phyloP scores from a whole-genome alignment of 768 basidiomycete genomes.

The Chalciporus sphaerocephalus region DNA sequence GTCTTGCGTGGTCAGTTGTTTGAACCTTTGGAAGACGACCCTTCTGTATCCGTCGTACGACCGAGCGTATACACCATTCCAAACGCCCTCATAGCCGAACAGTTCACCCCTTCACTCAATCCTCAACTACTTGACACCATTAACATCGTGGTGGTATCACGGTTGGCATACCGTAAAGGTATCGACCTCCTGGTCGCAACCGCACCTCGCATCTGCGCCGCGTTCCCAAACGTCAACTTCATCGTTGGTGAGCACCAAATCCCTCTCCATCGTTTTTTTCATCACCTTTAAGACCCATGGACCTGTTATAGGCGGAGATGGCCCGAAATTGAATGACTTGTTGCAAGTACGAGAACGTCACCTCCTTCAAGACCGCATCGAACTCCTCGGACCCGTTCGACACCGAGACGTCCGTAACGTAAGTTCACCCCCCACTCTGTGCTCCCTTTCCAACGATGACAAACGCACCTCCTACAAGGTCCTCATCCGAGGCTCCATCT shows the following conservation, averaged over 20 bases:
- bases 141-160: slow-evolving; percentile 85
- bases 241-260: slow-evolving; percentile 58
- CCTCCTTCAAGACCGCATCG: slow-evolving; percentile 86
- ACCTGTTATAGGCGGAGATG: slow-evolving; percentile 83
- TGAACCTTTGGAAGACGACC: slow-evolving; percentile 43
- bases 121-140: slow-evolving; percentile 52
- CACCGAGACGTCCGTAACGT: slow-evolving; percentile 83
- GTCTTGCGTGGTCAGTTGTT: slow-evolving; percentile 81
- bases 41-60: slow-evolving; percentile 43
- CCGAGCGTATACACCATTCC: slow-evolving; percentile 87
- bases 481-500: slow-evolving; percentile 83
- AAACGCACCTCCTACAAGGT: slow-evolving; percentile 45
- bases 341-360: slow-evolving; percentile 94
- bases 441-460: neutral
- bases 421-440: slow-evolving; percentile 16
- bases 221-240: slow-evolving; percentile 85
- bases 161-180: slow-evolving; percentile 93
- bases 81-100: slow-evolving; percentile 82
- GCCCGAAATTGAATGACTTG: slow-evolving; percentile 91
- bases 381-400: slow-evolving; percentile 75
- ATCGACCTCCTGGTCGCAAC: slow-evolving; percentile 92
- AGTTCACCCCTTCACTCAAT: slow-evolving; percentile 65
- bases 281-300: neutral
- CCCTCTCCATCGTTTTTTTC: neutral
- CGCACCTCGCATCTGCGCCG: slow-evolving; percentile 81